Evolutionary conservation across 2,329 filamentous ascomycete species (phyloP), one percentile per base, ranked within the genome.

Genomic region (Leptographium radiaticola): DNA sequence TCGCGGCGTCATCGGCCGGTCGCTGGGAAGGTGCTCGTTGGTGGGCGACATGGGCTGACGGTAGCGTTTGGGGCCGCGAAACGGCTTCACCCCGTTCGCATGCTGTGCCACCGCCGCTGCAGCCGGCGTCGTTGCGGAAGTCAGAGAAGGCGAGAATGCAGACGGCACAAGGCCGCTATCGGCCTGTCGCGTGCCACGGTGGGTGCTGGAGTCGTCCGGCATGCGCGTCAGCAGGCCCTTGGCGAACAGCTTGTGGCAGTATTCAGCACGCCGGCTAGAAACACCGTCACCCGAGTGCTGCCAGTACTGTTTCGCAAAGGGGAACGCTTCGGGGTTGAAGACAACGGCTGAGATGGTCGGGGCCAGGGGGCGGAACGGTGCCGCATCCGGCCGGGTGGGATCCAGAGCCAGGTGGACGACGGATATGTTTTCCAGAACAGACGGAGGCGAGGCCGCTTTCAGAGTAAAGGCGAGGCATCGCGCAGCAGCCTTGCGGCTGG

Each of bases 231-330:
- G 71, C 44, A 86, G 72, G 0, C 83, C 83, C 57, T 91, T 83
- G 40, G 77, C 77, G 58, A 94, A 80, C 2, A 91, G 76, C 44
- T 77, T 74, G 56, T 89, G 81, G 64, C 87, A 95, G 67, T 95
- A 96, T 65, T 96, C 91, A 38, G 89, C 90, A 43, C 89, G 81
- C 50, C 93, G 83, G 66, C 90, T 96, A 0, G 90, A 96, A 15
- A 95, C 76, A 16, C 93, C 93, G 57, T 95, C 90, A 20, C 93
- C 93, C 0, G 87, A 86, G 67, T 98, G 93, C 67, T 97, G 93
- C 93, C 93, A 98, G 63, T 95, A 96, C 62, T 89, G 80, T 67
- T 96, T 97, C n/a, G 89, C 87, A 56, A 86, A 68, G 6, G 80
- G 70, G 61, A 84, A 90, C 18, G 81, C 70, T 13, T 82, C 78